Evolutionary conservation across 345 rosid species (phyloP).

Genomic region (Bretschneidera sinensis): DNA sequence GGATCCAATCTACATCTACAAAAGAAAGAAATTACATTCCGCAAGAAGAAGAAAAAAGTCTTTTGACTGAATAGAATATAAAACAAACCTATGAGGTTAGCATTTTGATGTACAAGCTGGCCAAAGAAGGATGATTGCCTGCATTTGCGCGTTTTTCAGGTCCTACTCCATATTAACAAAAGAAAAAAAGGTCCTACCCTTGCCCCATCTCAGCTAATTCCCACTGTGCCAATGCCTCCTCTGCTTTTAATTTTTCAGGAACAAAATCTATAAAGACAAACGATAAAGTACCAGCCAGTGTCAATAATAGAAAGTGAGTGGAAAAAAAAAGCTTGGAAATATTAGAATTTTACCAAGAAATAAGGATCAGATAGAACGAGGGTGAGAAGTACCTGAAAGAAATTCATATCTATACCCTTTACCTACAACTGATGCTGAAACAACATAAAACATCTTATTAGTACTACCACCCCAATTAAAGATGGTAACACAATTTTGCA

Average conservation of each 20-base stretch:
- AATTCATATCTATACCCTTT: conserved; percentile 61
- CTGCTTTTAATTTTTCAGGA: conserved; percentile 68
- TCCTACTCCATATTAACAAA: background rate
- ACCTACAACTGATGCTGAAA: conserved; percentile 66
- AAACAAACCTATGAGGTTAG: too few relatives aligned
- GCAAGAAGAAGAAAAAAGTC: background rate
- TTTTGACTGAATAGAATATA: background rate
- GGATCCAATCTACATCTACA: conserved; percentile 8
- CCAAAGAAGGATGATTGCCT: background rate
- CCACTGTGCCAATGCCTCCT: conserved; percentile 50
- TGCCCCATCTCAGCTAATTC: conserved; percentile 25
- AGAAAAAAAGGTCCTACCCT: conserved; percentile 18
- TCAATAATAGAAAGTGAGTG: background rate
- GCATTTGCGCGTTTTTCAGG: background rate
- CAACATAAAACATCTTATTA: conserved; percentile 12
- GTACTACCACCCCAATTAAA: background rate
- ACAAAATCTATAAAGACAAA: conserved; percentile 53
- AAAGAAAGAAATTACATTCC: background rate
- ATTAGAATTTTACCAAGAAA: background rate
- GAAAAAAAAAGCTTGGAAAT: background rate
- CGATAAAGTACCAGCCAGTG: background rate
- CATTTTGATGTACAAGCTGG: background rate
- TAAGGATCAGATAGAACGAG: background rate
- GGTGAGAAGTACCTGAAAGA: conserved; percentile 54
- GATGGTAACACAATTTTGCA: too few relatives aligned